phyloP scores from a whole-genome alignment of 2,329 filamentous ascomycete species.

The Pseudocercospora cruenta region DNA sequence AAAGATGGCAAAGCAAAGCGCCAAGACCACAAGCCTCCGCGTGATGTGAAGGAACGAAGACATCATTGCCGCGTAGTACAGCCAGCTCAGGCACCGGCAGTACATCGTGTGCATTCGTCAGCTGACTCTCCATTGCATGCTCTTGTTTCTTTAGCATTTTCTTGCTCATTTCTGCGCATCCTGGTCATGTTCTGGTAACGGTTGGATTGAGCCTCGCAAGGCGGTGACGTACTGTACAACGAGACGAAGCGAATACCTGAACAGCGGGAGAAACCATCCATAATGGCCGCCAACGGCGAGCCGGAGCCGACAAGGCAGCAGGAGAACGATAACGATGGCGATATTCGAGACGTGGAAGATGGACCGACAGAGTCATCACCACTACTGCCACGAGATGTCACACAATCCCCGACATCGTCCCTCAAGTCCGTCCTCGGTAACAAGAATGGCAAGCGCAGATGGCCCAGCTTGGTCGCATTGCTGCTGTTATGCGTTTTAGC shows the following conservation, averaged over 20 bases:
- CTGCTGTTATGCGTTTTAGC: conserved; percentile 64
- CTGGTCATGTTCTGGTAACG: not conserved
- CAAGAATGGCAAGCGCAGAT: conserved; percentile 56
- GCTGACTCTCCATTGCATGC: not conserved
- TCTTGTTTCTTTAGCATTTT: not conserved
- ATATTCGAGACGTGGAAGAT: conserved; percentile 15
- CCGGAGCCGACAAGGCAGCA: conserved; percentile 12
- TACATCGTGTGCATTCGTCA: not conserved
- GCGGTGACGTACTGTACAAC: conserved; percentile 16
- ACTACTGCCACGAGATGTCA: conserved; percentile 14
- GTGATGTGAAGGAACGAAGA: not conserved
- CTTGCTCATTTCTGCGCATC: not conserved
- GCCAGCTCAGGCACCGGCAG: not conserved
- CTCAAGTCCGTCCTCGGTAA: conserved; percentile 21
- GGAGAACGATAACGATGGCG: conserved; percentile 12
- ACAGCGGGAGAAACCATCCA: not conserved
- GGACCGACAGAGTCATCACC: conserved; percentile 23
- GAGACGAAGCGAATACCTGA: not conserved
- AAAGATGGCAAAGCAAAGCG: not conserved
- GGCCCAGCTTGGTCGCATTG: conserved; percentile 80
- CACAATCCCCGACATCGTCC: conserved; percentile 25
- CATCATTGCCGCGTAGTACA: not conserved
- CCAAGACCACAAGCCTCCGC: not conserved
- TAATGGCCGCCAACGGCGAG: conserved; percentile 18
- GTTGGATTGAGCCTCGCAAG: conserved; percentile 1